Evolutionary conservation across 805 yeast species (phyloP), one percentile per base, ranked within the genome.

Genomic region (Ogataea sp.): DNA sequence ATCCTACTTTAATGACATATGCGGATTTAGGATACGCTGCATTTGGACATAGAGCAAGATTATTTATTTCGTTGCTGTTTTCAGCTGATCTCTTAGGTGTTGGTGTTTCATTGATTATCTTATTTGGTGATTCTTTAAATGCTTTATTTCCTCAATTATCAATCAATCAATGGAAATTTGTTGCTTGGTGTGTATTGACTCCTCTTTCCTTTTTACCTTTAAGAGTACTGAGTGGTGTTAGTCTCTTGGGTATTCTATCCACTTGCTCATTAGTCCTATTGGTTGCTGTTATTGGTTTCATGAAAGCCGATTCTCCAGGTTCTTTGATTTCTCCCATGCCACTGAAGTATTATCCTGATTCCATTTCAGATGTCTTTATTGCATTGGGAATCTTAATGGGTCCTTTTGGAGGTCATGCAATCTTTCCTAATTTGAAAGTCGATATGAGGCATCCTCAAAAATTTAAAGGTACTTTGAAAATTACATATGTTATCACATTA

Each of bases 11-110:
- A 39, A 78, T 82, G 68, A 83, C 96, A 0, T 88, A 87, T 57
- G 94, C 95, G 0, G 96, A 88, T 62, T 67, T 88, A 36, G 95
- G 94, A 3, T 80, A 75, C 50, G 84, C 86, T n/a, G 83, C 89
- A 0, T 86, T 81, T 53, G 96, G 96, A 1, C 65, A 82, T 2
- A 67, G 66, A 25, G 95, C 93, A 2, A 73, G 95, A 50, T 66
- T 84, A 3, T 56, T 82, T 27, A 83, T 88, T 25, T 83, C 95
- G 2, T 48, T 79, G 13, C 53, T 87, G 13, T 87, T 88, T 53
- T 80, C 90, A 1, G 49, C 84, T 32, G 96, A 88, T 51, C 67
- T 88, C 33, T 48, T 83, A 41, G 95, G 90, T 3, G 80, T 83
- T 33, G 89, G 95, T 15, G 89, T 88, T 10, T 75, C 95, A 0